phyloP scores from a whole-genome alignment of 2,329 filamentous ascomycete species.

The Pseudogymnoascus sp. region DNA sequence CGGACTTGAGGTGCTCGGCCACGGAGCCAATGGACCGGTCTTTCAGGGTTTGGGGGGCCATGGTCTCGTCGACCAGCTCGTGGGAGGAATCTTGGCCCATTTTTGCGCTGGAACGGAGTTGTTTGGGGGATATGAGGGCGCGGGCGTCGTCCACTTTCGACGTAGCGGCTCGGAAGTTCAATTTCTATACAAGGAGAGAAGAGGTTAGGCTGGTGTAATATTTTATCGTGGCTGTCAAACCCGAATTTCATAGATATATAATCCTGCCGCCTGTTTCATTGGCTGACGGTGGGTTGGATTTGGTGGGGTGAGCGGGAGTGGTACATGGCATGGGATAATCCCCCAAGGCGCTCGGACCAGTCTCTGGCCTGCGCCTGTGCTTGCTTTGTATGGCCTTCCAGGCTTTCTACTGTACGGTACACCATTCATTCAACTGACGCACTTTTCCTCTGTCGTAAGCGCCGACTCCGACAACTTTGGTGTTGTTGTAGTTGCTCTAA shows the following conservation, averaged over 20 bases:
- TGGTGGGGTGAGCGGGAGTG: conserved; percentile 1
- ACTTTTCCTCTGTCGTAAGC: not conserved
- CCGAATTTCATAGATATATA: not conserved
- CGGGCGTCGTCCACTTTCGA: not conserved
- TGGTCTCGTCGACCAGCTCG: conserved; percentile 48
- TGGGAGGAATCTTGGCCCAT: conserved; percentile 85
- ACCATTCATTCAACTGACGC: not conserved
- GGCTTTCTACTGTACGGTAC: not conserved
- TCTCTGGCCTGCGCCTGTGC: not conserved
- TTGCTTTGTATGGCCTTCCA: not conserved
- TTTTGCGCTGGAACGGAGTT: conserved; percentile 27
- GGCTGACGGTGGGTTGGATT: not conserved
- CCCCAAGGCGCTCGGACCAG: not conserved
- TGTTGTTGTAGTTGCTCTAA: not conserved
- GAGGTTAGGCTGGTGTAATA: not conserved
- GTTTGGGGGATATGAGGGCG: not conserved
- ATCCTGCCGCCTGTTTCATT: not conserved
- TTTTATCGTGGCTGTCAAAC: not conserved
- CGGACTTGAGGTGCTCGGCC: conserved; percentile 70
- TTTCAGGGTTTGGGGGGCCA: conserved; percentile 53
- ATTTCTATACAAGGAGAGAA: not conserved
- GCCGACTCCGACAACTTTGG: not conserved
- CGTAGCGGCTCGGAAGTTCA: not conserved
- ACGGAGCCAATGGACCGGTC: conserved; percentile 64
- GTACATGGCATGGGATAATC: not conserved